Conservation (phyloP, 2,329 filamentous ascomycete species). For the Xylariales sp. region DNA sequence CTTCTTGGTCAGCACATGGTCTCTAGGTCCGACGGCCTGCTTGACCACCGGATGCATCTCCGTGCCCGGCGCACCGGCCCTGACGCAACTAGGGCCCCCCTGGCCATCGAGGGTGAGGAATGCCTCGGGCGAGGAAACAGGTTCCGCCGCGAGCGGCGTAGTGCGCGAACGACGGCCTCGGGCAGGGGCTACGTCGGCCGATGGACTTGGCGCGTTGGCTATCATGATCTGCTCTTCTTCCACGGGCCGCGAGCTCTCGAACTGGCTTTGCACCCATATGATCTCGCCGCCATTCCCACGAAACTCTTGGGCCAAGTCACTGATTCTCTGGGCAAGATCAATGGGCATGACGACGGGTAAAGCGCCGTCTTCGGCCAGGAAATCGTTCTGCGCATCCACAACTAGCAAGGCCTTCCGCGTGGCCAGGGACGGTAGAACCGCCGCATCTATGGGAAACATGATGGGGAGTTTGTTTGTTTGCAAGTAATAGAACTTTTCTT, state of each 20-base stretch:
- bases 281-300: slow-evolving; percentile 76
- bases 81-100: slow-evolving; percentile 56
- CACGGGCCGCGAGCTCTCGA: slow-evolving; percentile 69
- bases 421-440: slow-evolving; percentile 65
- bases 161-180: slow-evolving; percentile 43
- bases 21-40: slow-evolving; percentile 58
- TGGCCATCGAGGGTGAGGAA: slow-evolving; percentile 56
- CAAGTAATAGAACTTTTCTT: not conserved
- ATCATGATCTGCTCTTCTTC: slow-evolving; percentile 65
- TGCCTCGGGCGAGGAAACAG: slow-evolving; percentile 42
- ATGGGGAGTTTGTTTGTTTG: not conserved
- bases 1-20: slow-evolving; percentile 72
- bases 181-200: slow-evolving; percentile 35
- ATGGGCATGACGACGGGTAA: slow-evolving; percentile 73
- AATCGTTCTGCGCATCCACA: slow-evolving; percentile 92
- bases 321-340: slow-evolving; percentile 75
- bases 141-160: slow-evolving; percentile 45
- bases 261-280: slow-evolving; percentile 86
- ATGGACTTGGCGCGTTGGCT: slow-evolving; percentile 48
- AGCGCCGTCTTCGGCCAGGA: slow-evolving; percentile 75
- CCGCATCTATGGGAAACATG: slow-evolving; percentile 69
- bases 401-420: slow-evolving; percentile 79
- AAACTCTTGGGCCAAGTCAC: slow-evolving; percentile 76
- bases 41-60: slow-evolving; percentile 59
- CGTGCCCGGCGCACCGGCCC: slow-evolving; percentile 57